Conservation (phyloP, 495 filamentous ascomycete species). For the Penicillium macrosclerotiorum region DNA sequence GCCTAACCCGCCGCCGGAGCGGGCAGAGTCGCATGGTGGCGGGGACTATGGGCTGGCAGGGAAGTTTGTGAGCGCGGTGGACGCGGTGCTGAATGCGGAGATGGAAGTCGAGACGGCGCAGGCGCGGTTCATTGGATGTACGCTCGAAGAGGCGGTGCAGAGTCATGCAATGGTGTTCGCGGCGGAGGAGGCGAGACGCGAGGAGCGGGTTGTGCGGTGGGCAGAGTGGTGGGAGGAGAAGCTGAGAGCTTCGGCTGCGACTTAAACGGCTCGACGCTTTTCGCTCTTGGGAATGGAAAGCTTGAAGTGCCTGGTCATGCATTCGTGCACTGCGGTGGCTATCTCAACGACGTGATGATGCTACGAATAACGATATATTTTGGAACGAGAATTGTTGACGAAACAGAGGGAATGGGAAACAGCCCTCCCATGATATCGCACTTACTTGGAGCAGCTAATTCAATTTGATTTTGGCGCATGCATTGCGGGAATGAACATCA, state of each 20-base stretch:
- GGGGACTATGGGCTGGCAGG: slow-evolving; percentile 80
- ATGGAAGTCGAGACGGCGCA: slow-evolving; percentile 72
- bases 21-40: slow-evolving; percentile 66
- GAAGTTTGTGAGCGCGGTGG: slow-evolving; percentile 78
- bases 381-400: too few species aligned
- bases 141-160: slow-evolving; percentile 75
- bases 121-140: slow-evolving; percentile 71
- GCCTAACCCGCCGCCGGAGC: slow-evolving; percentile 36
- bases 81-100: slow-evolving; percentile 69
- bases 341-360: slow-evolving; percentile 9
- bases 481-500: too few species aligned
- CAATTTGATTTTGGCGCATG: too few species aligned
- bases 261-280: too few species aligned
- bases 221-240: slow-evolving; percentile 71
- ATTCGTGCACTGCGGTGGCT: too few species aligned
- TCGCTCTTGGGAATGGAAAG: too few species aligned
- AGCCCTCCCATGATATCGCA: too few species aligned
- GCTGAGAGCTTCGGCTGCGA: slow-evolving; percentile 16
- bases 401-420: too few species aligned
- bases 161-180: slow-evolving; percentile 95
- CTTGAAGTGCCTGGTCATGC: neutral
- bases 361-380: slow-evolving; percentile 7
- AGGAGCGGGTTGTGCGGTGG: slow-evolving; percentile 72
- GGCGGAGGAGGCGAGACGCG: slow-evolving; percentile 78
- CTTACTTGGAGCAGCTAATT: too few species aligned